These are phyloP conservation scores for Penicillium psychrosexuale DNA, from an alignment of 2,329 filamentous ascomycete species.

Conservation along the genomic window DNA sequence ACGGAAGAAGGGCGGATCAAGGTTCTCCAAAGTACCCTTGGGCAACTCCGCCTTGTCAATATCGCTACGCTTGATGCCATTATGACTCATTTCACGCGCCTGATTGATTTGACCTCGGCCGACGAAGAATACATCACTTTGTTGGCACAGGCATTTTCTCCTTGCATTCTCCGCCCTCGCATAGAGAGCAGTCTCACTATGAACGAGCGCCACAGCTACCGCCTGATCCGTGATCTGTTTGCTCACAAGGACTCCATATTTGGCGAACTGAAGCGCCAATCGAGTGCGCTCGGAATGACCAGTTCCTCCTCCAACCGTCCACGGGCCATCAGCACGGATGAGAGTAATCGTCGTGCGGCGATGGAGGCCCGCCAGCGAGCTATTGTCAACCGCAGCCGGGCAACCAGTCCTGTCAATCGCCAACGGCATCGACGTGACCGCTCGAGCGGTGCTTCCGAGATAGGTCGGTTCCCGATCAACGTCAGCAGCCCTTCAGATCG, in stretches of 20 bases:
- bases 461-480: conserved; percentile 81
- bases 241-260: conserved; percentile 94
- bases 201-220: conserved; percentile 90
- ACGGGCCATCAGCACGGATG: conserved; percentile 88
- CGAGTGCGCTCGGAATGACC: conserved; percentile 45
- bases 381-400: conserved; percentile 67
- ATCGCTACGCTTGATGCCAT: conserved; percentile 98
- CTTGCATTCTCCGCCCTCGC: conserved; percentile 83
- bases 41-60: conserved; percentile 90
- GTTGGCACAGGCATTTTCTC: conserved; percentile 71
- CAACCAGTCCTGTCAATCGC: conserved; percentile 61
- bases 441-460: conserved; percentile 66
- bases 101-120: conserved; percentile 94
- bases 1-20: conserved; percentile 77
- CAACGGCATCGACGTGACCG: conserved; percentile 71
- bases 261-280: conserved; percentile 81
- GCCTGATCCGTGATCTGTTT: conserved; percentile 87
- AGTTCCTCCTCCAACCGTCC: conserved; percentile 58
- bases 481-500: conserved; percentile 59
- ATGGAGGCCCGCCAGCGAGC: conserved; percentile 91
- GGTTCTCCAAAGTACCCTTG: conserved; percentile 91
- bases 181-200: conserved; percentile 86
- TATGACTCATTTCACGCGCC: conserved; percentile 94
- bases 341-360: conserved; percentile 88
- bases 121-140: conserved; percentile 78